Evolutionary conservation across 2,329 filamentous ascomycete genomes (phyloP).

Genomic region (Neofusicoccum cordaticola): DNA sequence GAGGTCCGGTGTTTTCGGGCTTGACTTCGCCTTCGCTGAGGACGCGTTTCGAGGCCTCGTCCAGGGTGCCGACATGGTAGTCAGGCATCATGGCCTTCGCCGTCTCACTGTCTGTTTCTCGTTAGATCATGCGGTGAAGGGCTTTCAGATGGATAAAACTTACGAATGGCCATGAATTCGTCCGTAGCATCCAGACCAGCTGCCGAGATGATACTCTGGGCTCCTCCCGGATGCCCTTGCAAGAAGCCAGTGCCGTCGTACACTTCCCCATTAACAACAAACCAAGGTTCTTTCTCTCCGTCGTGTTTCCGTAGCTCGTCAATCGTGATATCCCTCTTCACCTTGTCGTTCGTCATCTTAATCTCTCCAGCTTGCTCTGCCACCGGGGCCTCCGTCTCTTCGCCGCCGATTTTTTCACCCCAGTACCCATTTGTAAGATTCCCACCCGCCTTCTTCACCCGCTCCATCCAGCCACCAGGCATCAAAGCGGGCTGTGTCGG

Average conservation of each 20-base stretch:
- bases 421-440: constrained; percentile 79
- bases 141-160: constrained; percentile 37
- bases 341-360: constrained; percentile 69
- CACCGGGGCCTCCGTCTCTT: constrained; percentile 40
- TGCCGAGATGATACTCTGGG: constrained; percentile 76
- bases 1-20: constrained; percentile 42
- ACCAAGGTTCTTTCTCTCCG: constrained; percentile 70
- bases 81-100: constrained; percentile 84
- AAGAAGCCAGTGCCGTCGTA: constrained; percentile 83
- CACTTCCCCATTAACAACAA: constrained; percentile 82
- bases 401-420: constrained; percentile 68
- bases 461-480: constrained; percentile 89
- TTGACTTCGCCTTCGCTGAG: constrained; percentile 51
- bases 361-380: constrained; percentile 62
- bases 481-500: constrained; percentile 77
- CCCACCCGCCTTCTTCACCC: constrained; percentile 77
- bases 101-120: constrained; percentile 72
- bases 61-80: constrained; percentile 80
- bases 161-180: constrained; percentile 89
- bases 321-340: constrained; percentile 63
- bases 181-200: constrained; percentile 82
- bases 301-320: constrained; percentile 71
- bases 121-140: constrained; percentile 25
- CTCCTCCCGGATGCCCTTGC: constrained; percentile 80
- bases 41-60: constrained; percentile 55